A percentile compares a stretch with the other conserved stretches of the same genome.
Evolutionary conservation across 257 asterid species (phyloP).

Genomic region (Ilex aquifolium): DNA sequence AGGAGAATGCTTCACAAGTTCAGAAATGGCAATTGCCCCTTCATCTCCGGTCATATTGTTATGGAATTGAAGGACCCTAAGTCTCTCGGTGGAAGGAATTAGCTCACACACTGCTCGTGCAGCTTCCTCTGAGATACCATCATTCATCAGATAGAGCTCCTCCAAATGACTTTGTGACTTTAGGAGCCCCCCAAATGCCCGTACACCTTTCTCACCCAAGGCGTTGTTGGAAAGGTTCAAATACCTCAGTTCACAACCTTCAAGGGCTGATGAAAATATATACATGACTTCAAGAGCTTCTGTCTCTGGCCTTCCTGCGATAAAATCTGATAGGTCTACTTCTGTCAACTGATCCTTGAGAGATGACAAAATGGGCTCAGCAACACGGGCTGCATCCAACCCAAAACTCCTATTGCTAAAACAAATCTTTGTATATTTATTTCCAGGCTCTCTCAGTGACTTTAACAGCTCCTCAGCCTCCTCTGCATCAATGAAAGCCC

Average conservation of each 20-base stretch:
- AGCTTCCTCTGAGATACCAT: slow-evolving; percentile 91
- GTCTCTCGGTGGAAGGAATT: slow-evolving; percentile 67
- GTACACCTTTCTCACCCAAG: slow-evolving; percentile 84
- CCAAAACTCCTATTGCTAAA: slow-evolving; percentile 93
- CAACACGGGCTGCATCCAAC: slow-evolving; percentile 70
- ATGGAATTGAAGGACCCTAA: slow-evolving; percentile 71
- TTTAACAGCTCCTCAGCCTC: slow-evolving; percentile 67
- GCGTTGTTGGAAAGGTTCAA: slow-evolving; percentile 86
- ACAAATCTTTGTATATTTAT: slow-evolving; percentile 60
- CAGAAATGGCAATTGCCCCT: slow-evolving; percentile 78
- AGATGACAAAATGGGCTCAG: slow-evolving; percentile 58
- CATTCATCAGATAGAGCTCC: slow-evolving; percentile 82
- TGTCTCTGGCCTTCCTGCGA: slow-evolving; percentile 76
- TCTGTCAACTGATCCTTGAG: slow-evolving; percentile 65
- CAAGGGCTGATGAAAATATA: slow-evolving; percentile 65
- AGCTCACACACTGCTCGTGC: slow-evolving; percentile 67
- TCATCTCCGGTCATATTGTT: slow-evolving; percentile 94
- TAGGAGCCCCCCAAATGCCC: slow-evolving; percentile 71
- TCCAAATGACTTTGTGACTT: slow-evolving; percentile 66
- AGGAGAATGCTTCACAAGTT: slow-evolving; percentile 51
- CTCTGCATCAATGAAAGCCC: slow-evolving; percentile 48
- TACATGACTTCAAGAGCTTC: slow-evolving; percentile 94
- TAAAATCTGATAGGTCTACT: slow-evolving; percentile 85
- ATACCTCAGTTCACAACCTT: slow-evolving; percentile 54
- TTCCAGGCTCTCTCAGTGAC: slow-evolving; percentile 50